A percentile compares a stretch with the other conserved stretches of the same genome.
Conservation (phyloP, 148 eudicot genomes). For the Chenopodium quinoa region DNA sequence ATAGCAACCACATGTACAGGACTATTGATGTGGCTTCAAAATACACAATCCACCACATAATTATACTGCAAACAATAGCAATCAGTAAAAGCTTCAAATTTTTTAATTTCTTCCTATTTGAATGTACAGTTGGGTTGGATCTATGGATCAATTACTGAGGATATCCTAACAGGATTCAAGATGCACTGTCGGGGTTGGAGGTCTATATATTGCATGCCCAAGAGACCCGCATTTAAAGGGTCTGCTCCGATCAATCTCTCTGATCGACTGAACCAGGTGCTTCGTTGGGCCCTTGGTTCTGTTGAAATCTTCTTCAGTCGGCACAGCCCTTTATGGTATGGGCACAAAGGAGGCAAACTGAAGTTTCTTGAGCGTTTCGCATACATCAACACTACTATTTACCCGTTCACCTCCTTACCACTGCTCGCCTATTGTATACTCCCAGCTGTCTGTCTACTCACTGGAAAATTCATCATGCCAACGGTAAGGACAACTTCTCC, state of each 20-base stretch:
- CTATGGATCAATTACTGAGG: conserved; percentile 96
- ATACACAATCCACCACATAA: background rate
- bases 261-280: conserved; percentile 96
- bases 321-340: conserved; percentile 89
- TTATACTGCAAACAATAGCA: background rate
- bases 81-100: background rate
- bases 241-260: conserved; percentile 96
- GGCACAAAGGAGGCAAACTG: conserved; percentile 81
- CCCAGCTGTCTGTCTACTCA: conserved; percentile 95
- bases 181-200: conserved; percentile 99
- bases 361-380: conserved; percentile 95
- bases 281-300: conserved; percentile 99
- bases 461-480: conserved; percentile 98
- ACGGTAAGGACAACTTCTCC: conserved; percentile 54
- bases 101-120: background rate
- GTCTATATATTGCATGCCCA: conserved; percentile 97
- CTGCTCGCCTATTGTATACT: conserved; percentile 93
- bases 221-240: conserved; percentile 84
- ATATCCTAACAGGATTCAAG: conserved; percentile 96
- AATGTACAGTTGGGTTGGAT: conserved; percentile 95
- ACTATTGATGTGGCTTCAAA: background rate
- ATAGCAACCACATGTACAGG: background rate
- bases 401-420: conserved; percentile 93
- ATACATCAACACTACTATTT: conserved; percentile 85
- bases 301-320: conserved; percentile 97